Percentiles rank a stretch among this genome's conserved stretches.
These are phyloP conservation scores for Ogataea philodendri DNA, from an alignment of 805 yeast genomes.

Conservation along the genomic window DNA sequence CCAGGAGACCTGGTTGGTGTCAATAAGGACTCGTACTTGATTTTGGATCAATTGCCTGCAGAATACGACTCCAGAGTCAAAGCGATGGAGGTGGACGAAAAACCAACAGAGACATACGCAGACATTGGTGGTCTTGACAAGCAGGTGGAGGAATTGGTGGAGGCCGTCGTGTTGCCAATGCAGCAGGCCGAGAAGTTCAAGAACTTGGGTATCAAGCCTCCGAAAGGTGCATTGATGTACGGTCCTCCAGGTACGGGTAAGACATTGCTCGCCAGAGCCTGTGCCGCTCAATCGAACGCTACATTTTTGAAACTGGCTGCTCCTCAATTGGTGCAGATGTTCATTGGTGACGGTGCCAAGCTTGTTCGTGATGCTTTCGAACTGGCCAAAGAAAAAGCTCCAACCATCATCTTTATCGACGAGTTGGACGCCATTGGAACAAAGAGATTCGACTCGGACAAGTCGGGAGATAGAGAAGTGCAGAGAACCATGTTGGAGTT, in stretches of 20 bases:
- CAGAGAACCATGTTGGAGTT: slow-evolving; percentile 99
- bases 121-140: slow-evolving; percentile 98
- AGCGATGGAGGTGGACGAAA: slow-evolving; percentile 98
- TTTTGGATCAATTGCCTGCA: slow-evolving; percentile 91
- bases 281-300: slow-evolving; percentile 98
- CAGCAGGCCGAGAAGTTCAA: slow-evolving; percentile 96
- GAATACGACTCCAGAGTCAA: slow-evolving; percentile 97
- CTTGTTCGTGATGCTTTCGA: slow-evolving; percentile 97
- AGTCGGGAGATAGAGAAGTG: slow-evolving; percentile 97
- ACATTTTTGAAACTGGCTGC: slow-evolving; percentile 96
- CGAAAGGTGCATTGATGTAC: slow-evolving; percentile 97
- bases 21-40: slow-evolving; percentile 91
- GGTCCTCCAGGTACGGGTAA: slow-evolving; percentile 99
- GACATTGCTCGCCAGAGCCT: slow-evolving; percentile 94
- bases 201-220: slow-evolving; percentile 92
- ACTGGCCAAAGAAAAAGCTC: slow-evolving; percentile 96
- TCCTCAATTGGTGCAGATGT: slow-evolving; percentile 97
- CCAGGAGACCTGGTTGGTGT: slow-evolving; percentile 99
- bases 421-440: slow-evolving; percentile 99
- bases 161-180: slow-evolving; percentile 98
- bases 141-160: slow-evolving; percentile 96
- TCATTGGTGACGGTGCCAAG: slow-evolving; percentile 98
- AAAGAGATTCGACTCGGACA: slow-evolving; percentile 94
- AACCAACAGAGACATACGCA: slow-evolving; percentile 94
- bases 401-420: slow-evolving; percentile 95